Percentiles rank a stretch among this genome's conserved stretches.
phyloP scores from a whole-genome alignment of 805 yeast species.

The Cyberlindnera japonica region DNA sequence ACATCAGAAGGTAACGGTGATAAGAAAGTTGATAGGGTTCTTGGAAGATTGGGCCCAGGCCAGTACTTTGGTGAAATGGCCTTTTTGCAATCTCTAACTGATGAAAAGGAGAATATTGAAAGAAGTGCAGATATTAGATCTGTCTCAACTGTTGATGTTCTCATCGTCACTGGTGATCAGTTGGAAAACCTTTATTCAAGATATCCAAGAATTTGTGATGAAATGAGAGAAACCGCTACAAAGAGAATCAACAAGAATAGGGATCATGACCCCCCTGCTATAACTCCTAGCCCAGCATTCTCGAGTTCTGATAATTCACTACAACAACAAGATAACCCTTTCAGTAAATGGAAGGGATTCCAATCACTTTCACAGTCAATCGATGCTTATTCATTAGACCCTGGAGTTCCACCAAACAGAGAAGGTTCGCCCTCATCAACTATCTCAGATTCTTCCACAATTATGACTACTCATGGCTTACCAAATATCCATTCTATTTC shows the following conservation, averaged over 20 bases:
- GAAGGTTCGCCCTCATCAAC: conserved; percentile 9
- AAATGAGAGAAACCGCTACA: conserved; percentile 58
- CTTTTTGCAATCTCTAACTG: conserved; percentile 47
- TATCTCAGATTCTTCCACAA: conserved; percentile 1
- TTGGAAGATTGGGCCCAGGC: conserved; percentile 60
- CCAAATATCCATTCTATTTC: conserved; percentile 5
- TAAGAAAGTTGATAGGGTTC: conserved; percentile 35
- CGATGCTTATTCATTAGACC: conserved; percentile 2
- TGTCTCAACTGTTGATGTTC: conserved; percentile 53
- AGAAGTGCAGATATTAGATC: conserved; percentile 67
- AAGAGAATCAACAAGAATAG: conserved; percentile 39
- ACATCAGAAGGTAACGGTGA: conserved; percentile 19
- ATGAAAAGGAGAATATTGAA: conserved; percentile 22
- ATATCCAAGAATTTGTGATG: conserved; percentile 56
- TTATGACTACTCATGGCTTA: conserved; percentile 1
- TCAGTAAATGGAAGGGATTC: conserved; percentile 27
- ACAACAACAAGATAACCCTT: conserved; percentile 16
- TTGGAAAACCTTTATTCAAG: conserved; percentile 50
- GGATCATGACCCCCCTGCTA: conserved; percentile 8
- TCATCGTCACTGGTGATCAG: conserved; percentile 55
- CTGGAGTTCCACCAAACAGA: not conserved
- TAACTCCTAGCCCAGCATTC: not conserved
- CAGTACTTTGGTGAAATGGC: conserved; percentile 78
- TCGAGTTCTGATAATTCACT: not conserved
- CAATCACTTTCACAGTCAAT: conserved; percentile 11